These are phyloP conservation scores for Zasmidium angulare DNA, from an alignment of 2,329 filamentous ascomycete species.

Conservation along the genomic window DNA sequence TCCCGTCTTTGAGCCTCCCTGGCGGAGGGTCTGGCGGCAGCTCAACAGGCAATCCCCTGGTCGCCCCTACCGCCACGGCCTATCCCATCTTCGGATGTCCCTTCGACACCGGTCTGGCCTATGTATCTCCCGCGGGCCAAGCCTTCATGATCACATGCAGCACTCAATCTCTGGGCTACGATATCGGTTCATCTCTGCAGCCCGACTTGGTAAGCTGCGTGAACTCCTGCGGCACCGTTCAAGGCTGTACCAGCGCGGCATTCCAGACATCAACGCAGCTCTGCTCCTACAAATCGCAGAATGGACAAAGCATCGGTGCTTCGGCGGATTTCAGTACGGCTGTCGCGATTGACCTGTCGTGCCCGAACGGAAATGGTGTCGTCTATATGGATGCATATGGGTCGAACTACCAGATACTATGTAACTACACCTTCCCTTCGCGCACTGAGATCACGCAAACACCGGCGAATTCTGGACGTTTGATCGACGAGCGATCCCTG, in stretches of 20 bases:
- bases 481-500: background rate
- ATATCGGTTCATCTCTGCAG: slow-evolving; percentile 10
- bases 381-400: slow-evolving; percentile 26
- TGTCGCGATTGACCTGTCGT: slow-evolving; percentile 22
- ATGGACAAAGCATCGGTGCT: background rate
- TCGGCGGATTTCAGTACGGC: slow-evolving; percentile 13
- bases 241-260: slow-evolving; percentile 22
- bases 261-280: slow-evolving; percentile 10
- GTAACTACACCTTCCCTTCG: slow-evolving; percentile 25
- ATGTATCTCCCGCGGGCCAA: slow-evolving; percentile 23
- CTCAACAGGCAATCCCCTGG: background rate
- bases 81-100: slow-evolving; percentile 26
- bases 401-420: slow-evolving; percentile 28
- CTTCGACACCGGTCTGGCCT: slow-evolving; percentile 24
- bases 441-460: slow-evolving; percentile 11
- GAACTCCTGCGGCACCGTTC: slow-evolving; percentile 21
- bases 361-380: slow-evolving; percentile 24
- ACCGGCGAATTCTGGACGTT: background rate
- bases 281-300: slow-evolving; percentile 26
- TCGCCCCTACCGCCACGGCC: slow-evolving; percentile 21
- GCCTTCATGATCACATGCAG: slow-evolving; percentile 27
- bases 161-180: slow-evolving; percentile 17
- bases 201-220: slow-evolving; percentile 25
- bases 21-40: background rate
- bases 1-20: background rate